Conservation (phyloP, 208 protist genomes). For the Wallacemonas sp. region DNA sequence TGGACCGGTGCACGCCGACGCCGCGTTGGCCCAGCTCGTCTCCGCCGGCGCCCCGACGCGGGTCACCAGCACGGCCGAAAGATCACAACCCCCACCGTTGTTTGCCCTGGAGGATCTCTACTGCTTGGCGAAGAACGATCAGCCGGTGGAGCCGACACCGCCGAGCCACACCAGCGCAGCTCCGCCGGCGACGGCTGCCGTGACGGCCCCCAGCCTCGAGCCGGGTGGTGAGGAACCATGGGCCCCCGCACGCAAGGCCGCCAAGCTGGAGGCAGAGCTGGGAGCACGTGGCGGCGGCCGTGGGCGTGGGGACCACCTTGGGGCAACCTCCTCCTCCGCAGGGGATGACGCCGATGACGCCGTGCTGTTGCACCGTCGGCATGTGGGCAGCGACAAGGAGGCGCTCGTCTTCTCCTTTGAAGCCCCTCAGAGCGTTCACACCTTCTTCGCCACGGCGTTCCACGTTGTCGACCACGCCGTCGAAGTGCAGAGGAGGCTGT, state of each 20-base stretch:
- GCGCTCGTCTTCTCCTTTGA: slow-evolving; percentile 18
- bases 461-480: slow-evolving; percentile 19
- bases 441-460: slow-evolving; percentile 47
- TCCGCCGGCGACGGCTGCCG: not conserved
- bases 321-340: not conserved
- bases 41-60: not conserved
- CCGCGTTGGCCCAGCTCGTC: slow-evolving; percentile 18
- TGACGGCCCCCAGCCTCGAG: not conserved
- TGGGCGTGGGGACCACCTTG: not conserved
- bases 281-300: not conserved
- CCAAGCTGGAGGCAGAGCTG: slow-evolving; percentile 2
- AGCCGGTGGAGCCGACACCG: not conserved
- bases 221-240: not conserved
- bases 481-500: slow-evolving; percentile 5
- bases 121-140: slow-evolving; percentile 30
- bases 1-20: slow-evolving; percentile 23
- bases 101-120: slow-evolving; percentile 19
- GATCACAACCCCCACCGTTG: not conserved
- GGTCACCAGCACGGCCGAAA: not conserved
- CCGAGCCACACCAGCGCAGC: not conserved
- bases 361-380: not conserved
- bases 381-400: slow-evolving; percentile 1
- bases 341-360: not conserved
- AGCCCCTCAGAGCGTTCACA: slow-evolving; percentile 26
- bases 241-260: not conserved